Evolutionary conservation across 208 protist species (phyloP).

Genomic region (Leishmania amazonensis): DNA sequence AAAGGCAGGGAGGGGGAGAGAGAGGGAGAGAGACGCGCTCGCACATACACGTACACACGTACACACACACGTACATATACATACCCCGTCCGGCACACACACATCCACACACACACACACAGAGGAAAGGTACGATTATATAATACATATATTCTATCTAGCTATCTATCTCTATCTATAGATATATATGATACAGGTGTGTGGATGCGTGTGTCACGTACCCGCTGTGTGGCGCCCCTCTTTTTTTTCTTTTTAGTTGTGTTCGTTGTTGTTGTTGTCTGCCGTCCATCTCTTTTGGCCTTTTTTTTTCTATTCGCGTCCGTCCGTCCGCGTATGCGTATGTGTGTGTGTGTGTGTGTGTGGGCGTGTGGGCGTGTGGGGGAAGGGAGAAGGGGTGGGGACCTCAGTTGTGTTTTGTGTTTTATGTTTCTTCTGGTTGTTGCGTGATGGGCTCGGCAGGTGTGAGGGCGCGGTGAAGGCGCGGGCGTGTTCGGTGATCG

Average conservation of each 20-base stretch:
- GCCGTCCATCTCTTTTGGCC: no score
- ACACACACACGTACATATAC: not conserved
- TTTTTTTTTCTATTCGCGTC: no score
- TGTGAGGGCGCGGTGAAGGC: not conserved
- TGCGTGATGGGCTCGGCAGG: not conserved
- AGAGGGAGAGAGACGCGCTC: not conserved
- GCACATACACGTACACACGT: not conserved
- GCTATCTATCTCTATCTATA: no score
- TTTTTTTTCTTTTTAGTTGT: no score
- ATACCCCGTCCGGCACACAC: not conserved
- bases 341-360: not conserved
- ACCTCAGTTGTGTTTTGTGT: no score
- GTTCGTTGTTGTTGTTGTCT: no score
- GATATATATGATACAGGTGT: no score
- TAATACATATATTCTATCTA: not conserved
- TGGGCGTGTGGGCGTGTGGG: not conserved
- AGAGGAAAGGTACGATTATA: not conserved
- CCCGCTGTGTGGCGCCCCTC: no score
- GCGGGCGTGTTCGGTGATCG: not conserved
- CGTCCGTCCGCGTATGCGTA: not conserved
- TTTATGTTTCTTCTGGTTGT: not conserved
- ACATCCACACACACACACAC: not conserved
- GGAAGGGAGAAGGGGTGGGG: no score
- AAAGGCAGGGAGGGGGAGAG: slow-evolving; percentile 12
- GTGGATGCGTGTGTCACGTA: not conserved